Percentiles rank a stretch among this genome's conserved stretches.
Conservation (phyloP, 2,329 filamentous ascomycete species). For the Apiospora koreana region DNA sequence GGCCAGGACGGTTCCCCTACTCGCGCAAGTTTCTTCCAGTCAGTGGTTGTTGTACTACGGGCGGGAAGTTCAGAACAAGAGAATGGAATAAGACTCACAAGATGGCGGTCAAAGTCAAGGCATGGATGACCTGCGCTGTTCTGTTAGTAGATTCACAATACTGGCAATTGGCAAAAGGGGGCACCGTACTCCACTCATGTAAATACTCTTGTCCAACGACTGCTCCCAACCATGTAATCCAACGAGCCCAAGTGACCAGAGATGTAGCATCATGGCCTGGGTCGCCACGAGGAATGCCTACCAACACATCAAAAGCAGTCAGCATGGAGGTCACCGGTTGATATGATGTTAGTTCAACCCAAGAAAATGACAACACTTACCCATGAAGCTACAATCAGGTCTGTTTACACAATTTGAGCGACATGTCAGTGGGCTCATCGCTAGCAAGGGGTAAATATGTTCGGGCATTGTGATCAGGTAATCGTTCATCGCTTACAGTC, state of each 20-base stretch:
- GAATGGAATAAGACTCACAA: background rate
- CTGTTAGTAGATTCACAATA: background rate
- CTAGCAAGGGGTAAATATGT: background rate
- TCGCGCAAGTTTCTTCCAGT: background rate
- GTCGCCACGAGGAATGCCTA: constrained; percentile 11
- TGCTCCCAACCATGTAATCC: constrained; percentile 17
- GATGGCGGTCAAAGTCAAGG: constrained; percentile 4
- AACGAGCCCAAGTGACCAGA: constrained; percentile 10
- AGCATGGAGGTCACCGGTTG: background rate
- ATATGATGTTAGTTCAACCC: background rate
- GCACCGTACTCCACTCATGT: constrained; percentile 5
- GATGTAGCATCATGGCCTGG: constrained; percentile 14
- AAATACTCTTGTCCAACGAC: constrained; percentile 13
- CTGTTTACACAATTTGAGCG: background rate
- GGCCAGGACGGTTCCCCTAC: constrained; percentile 12
- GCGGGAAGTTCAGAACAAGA: background rate
- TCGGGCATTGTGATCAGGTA: background rate
- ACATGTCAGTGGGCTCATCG: background rate
- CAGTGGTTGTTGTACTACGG: background rate
- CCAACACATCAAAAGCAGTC: background rate
- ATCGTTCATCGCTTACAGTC: constrained; percentile 13
- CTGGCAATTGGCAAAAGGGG: background rate
- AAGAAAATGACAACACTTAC: background rate
- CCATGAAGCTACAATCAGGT: background rate
- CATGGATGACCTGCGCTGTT: constrained; percentile 5